Evolutionary conservation across 2,329 filamentous ascomycete genomes (phyloP).

Genomic region (Teratosphaeria zuluensis): DNA sequence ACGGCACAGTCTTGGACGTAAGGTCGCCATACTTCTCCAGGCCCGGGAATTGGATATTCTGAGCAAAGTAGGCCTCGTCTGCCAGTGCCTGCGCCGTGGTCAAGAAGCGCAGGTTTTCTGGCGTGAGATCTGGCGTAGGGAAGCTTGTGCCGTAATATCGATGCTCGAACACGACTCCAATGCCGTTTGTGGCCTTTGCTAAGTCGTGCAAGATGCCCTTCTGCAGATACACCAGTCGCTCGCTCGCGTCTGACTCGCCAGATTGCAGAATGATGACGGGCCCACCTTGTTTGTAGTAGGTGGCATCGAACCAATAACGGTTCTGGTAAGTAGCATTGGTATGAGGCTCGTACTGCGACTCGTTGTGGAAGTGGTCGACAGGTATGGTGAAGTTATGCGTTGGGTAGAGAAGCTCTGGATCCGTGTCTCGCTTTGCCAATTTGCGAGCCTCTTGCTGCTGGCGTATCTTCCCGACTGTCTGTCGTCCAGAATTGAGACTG

Average conservation of each 20-base stretch:
- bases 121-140: conserved; percentile 56
- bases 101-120: conserved; percentile 66
- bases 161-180: conserved; percentile 76
- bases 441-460: background rate
- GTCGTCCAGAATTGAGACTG: background rate
- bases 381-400: conserved; percentile 40
- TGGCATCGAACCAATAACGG: conserved; percentile 75
- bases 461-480: background rate
- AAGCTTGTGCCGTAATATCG: conserved; percentile 76
- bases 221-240: conserved; percentile 59
- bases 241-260: conserved; percentile 59
- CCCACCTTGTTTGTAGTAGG: conserved; percentile 64
- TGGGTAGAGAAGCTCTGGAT: conserved; percentile 34
- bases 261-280: conserved; percentile 69
- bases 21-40: conserved; percentile 55
- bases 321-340: conserved; percentile 57
- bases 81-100: conserved; percentile 75
- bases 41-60: conserved; percentile 60
- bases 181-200: conserved; percentile 58
- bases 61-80: conserved; percentile 71
- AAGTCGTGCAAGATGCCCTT: conserved; percentile 69
- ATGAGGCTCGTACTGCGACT: conserved; percentile 68
- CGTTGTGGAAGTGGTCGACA: conserved; percentile 77
- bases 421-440: conserved; percentile 6
- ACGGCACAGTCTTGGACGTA: conserved; percentile 56